A percentile compares a stretch with the other conserved stretches of the same genome.
Evolutionary conservation across 1,139 yeast genomes (phyloP).

Genomic region (Suhomyces kunorum): DNA sequence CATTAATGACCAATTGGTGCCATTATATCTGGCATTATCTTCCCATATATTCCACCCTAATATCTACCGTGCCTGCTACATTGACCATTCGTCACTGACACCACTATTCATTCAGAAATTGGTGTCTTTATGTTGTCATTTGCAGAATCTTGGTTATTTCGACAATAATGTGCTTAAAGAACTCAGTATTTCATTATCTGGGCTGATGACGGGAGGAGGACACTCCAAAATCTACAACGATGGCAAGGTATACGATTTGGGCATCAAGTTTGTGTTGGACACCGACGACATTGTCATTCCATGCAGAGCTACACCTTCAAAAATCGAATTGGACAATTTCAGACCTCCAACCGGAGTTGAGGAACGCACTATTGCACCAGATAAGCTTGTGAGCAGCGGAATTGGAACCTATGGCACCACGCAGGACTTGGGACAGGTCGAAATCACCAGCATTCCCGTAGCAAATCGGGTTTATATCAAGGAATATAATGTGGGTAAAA

Average conservation of each 20-base stretch:
- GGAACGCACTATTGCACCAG: conserved; percentile 2
- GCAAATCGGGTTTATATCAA: conserved; percentile 55
- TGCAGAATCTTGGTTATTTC: conserved; percentile 65
- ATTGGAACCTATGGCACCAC: conserved; percentile 22
- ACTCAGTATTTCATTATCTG: conserved; percentile 78
- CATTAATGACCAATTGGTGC: conserved; percentile 88
- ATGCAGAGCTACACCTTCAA: neutral
- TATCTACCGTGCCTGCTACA: conserved; percentile 82
- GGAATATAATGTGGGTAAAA: conserved; percentile 59
- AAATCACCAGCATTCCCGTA: conserved; percentile 28
- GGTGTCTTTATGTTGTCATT: conserved; percentile 48
- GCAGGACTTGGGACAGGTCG: conserved; percentile 13
- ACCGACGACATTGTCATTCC: conserved; percentile 63
- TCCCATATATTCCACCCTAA: conserved; percentile 86
- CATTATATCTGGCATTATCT: conserved; percentile 84
- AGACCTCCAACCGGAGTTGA: neutral
- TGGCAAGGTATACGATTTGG: conserved; percentile 79
- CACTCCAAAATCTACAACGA: conserved; percentile 90
- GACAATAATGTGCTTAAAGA: conserved; percentile 82
- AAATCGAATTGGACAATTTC: neutral
- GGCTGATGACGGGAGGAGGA: conserved; percentile 92
- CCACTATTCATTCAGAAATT: conserved; percentile 50
- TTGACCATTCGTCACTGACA: conserved; percentile 61
- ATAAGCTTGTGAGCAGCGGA: conserved; percentile 24
- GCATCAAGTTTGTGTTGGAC: conserved; percentile 71